Base-by-base conservation (phyloP, 495 filamentous ascomycete genomes). In the Penicillium roqueforti region DNA sequence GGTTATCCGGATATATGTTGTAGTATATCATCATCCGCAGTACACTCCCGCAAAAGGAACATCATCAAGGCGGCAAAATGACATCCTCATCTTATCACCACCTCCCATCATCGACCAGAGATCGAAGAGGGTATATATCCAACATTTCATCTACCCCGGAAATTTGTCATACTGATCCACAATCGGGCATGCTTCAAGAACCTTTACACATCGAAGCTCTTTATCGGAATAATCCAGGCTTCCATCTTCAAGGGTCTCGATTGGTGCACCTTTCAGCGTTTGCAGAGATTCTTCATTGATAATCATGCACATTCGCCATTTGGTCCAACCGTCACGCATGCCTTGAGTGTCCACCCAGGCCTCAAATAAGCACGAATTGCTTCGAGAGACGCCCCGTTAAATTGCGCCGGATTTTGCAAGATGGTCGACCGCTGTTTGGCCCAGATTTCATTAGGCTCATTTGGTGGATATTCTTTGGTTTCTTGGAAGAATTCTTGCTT, bases 81-180 rank as follows among this genome's bases (percentile, higher is more conserved):
- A 40, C 47, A 14, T 2, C 36, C 47, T 51, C 48, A 40, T 50
- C 22, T 50, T 37, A 8, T 25, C 10, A 6, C 37, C 39, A 36
- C 19, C 38, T 40, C 20, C 32, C 51, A 40, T 53, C n/a, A 2
- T 50, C 45, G 2, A 18, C 50, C 50, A 60, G 40, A 60, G 49
- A 54, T 46, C 29, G 39, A 37, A 56, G 4, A 60, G 40, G 1
- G 22, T n/a, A n/a, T n/a, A n/a, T 37, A 48, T 23, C 50, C 38
- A 57, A 42, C 58, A 60, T 37, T 47, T 56, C 50, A 61, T 57
- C 54, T 54, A 61, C 6, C 58, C 59, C 4, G 51, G 59, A 23
- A 58, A 61, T 2, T 4, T 52, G 13, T 61, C 55, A 47, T 51
- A 54, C 40, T 51, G 18, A 41, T 61, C 59, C 6, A 48, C 3